Conservation (phyloP, 805 yeast genomes). For the Wickerhamomyces canadensis region DNA sequence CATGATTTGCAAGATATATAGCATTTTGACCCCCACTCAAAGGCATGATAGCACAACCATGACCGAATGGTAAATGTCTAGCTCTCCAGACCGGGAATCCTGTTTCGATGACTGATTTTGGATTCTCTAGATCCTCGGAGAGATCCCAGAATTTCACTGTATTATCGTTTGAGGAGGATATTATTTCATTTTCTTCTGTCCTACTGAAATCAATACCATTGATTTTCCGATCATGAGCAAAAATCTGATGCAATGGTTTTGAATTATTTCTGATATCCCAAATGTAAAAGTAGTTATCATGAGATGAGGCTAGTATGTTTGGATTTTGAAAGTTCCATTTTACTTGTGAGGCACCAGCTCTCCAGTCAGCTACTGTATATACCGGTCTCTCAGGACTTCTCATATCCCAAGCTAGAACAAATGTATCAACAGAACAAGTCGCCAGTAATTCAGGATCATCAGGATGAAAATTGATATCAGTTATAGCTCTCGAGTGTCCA, state of each 20-base stretch:
- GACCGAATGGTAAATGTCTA: slow-evolving; percentile 83
- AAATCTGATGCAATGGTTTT: slow-evolving; percentile 57
- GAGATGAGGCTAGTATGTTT: slow-evolving; percentile 77
- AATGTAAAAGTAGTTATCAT: slow-evolving; percentile 69
- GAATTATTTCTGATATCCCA: slow-evolving; percentile 92
- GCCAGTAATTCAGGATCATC: slow-evolving; percentile 81
- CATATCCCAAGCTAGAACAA: slow-evolving; percentile 86
- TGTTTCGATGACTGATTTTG: slow-evolving; percentile 57
- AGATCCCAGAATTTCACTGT: slow-evolving; percentile 82
- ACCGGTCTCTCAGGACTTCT: slow-evolving; percentile 73
- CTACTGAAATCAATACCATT: slow-evolving; percentile 85
- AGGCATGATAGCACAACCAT: slow-evolving; percentile 86
- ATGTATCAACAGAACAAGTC: slow-evolving; percentile 90
- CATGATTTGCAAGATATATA: slow-evolving; percentile 29
- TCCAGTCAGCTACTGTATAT: slow-evolving; percentile 85
- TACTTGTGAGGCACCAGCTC: slow-evolving; percentile 91
- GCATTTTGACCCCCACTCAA: slow-evolving; percentile 72
- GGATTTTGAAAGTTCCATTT: slow-evolving; percentile 84
- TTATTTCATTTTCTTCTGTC: slow-evolving; percentile 49
- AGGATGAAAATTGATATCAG: slow-evolving; percentile 93
- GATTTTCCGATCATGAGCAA: slow-evolving; percentile 80
- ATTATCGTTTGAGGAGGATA: slow-evolving; percentile 83
- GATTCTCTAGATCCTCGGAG: slow-evolving; percentile 33
- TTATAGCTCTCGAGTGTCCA: slow-evolving; percentile 87
- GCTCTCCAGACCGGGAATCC: slow-evolving; percentile 89